Evolutionary conservation across 164 flowering plant genomes (phyloP).

Genomic region (Malania oleifera): DNA sequence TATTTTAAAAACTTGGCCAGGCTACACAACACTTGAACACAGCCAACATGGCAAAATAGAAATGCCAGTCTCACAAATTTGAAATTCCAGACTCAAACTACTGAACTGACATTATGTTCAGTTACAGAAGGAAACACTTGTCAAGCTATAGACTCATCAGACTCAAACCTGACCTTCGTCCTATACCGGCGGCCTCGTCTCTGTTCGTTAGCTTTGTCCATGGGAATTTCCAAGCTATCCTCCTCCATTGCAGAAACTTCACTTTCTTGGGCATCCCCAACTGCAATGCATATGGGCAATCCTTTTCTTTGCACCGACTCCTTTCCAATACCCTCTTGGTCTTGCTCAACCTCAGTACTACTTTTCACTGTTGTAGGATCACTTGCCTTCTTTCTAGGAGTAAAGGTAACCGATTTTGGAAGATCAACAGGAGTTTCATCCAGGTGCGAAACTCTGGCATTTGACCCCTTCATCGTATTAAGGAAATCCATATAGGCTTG

Average conservation of each 20-base stretch:
- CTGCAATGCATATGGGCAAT: constrained; percentile 40
- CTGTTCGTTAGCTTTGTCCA: constrained; percentile 17
- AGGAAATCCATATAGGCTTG: constrained; percentile 61
- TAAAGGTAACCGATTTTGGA: constrained; percentile 55
- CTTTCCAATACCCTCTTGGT: constrained; percentile 19
- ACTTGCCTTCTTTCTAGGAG: constrained; percentile 48
- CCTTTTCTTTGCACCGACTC: constrained; percentile 19
- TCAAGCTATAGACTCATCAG: background rate
- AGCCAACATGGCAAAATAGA: too few relatives aligned
- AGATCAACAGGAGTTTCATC: constrained; percentile 28
- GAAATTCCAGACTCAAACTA: too few relatives aligned
- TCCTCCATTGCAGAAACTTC: constrained; percentile 84
- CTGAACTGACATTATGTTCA: too few relatives aligned
- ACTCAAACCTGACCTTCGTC: constrained; percentile 22
- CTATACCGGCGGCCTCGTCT: constrained; percentile 59
- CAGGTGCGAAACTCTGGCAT: constrained; percentile 14
- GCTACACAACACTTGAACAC: too few relatives aligned
- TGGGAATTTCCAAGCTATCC: constrained; percentile 36
- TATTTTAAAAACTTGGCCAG: too few relatives aligned
- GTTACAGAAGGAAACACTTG: background rate
- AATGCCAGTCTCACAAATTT: too few relatives aligned
- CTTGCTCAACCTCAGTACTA: constrained; percentile 16
- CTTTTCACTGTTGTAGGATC: constrained; percentile 17
- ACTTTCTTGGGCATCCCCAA: constrained; percentile 29
- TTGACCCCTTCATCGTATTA: constrained; percentile 28